Percentiles rank a stretch among this genome's conserved stretches.
Conservation (phyloP, 2,329 filamentous ascomycete species). For the Hypoxylon sp. region DNA sequence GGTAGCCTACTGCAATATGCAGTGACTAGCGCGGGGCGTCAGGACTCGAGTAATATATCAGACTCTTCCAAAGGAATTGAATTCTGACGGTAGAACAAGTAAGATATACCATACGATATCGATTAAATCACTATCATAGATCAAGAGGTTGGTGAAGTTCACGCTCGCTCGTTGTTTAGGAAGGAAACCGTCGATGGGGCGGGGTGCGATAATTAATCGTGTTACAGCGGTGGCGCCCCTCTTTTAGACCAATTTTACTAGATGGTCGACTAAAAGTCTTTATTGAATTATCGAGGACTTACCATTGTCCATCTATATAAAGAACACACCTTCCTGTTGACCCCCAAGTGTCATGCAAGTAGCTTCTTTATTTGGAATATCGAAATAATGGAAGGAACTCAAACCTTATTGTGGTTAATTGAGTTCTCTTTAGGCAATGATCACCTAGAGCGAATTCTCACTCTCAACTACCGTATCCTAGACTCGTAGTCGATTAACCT, state of each 20-base stretch:
- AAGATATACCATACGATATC: conserved; percentile 16
- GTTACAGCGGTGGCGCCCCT: conserved; percentile 23
- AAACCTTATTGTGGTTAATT: conserved; percentile 5
- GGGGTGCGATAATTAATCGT: conserved; percentile 42
- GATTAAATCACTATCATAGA: conserved; percentile 11
- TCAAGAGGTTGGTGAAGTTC: conserved; percentile 16
- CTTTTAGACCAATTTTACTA: conserved; percentile 28
- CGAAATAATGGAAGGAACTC: conserved; percentile 1
- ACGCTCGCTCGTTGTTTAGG: conserved; percentile 13
- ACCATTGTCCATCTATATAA: not conserved
- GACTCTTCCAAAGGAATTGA: conserved; percentile 4
- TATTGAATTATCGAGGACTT: conserved; percentile 29
- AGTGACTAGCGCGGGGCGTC: conserved; percentile 14
- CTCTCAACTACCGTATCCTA: not conserved
- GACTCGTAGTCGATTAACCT: not conserved
- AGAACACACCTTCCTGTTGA: conserved; percentile 8
- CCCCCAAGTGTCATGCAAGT: conserved; percentile 6
- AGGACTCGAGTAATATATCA: conserved; percentile 12
- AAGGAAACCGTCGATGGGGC: conserved; percentile 16
- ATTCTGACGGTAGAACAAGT: conserved; percentile 17
- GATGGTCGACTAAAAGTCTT: not conserved
- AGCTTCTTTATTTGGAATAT: conserved; percentile 8
- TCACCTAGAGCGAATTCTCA: not conserved
- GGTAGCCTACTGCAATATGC: conserved; percentile 26
- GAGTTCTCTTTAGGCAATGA: not conserved